Percentiles rank a stretch among this genome's conserved stretches.
phyloP scores from a whole-genome alignment of 768 basidiomycete genomes.

The Boletus bicolor region DNA sequence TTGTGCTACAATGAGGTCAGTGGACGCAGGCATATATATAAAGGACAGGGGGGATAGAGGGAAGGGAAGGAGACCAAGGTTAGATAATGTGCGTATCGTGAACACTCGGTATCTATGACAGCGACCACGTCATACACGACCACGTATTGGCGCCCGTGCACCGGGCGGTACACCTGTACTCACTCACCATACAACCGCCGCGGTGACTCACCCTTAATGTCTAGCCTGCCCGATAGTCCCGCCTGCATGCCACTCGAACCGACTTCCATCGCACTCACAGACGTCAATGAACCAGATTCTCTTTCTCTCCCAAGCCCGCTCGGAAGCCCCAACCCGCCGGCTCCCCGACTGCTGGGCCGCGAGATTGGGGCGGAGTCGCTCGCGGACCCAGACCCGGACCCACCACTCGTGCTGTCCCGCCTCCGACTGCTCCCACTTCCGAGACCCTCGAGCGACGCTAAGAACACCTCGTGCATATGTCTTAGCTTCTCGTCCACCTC shows the following conservation, averaged over 20 bases:
- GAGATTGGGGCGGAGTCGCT: constrained; percentile 1
- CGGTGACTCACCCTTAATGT: constrained; percentile 29
- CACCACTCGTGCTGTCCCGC: constrained; percentile 15
- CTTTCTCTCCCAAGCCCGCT: constrained; percentile 22
- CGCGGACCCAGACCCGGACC: constrained; percentile 11
- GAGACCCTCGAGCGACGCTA: constrained; percentile 61
- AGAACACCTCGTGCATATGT: constrained; percentile 67
- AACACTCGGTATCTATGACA: neutral
- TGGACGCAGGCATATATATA: neutral
- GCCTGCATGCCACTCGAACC: constrained; percentile 28
- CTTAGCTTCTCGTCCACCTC: constrained; percentile 64
- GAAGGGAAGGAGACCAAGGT: neutral
- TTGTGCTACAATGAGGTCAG: constrained; percentile 10
- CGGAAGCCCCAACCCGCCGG: constrained; percentile 9
- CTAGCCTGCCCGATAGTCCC: constrained; percentile 39
- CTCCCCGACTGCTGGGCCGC: constrained; percentile 10
- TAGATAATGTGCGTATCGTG: neutral
- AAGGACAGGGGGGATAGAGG: neutral
- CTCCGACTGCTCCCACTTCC: constrained; percentile 36
- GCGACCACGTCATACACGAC: neutral
- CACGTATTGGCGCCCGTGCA: neutral
- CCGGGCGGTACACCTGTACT: neutral
- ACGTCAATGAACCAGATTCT: constrained; percentile 32
- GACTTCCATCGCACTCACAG: constrained; percentile 22
- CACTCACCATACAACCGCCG: constrained; percentile 9